Percentiles rank a stretch among this genome's conserved stretches.
Conservation (phyloP, 2,329 filamentous ascomycete species). For the Botrytis byssoidea region DNA sequence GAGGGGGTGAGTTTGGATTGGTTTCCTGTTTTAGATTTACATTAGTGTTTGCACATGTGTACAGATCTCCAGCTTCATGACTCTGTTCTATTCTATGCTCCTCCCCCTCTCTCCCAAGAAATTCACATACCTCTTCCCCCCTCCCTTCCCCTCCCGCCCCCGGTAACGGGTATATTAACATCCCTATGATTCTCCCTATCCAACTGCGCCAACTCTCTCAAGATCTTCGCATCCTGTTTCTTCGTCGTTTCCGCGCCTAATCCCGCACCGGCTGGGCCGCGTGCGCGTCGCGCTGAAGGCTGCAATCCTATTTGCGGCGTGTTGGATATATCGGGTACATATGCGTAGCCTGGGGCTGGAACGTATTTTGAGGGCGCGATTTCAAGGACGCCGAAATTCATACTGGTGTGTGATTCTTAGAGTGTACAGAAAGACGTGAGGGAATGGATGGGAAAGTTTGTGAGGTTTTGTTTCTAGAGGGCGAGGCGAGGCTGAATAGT, state of each 20-base stretch:
- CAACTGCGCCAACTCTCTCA: constrained; percentile 78
- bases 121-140: constrained; percentile 37
- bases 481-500: constrained; percentile 3
- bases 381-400: constrained; percentile 78
- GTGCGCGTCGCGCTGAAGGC: constrained; percentile 62
- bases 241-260: constrained; percentile 62
- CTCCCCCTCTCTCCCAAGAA: not conserved
- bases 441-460: too few species aligned
- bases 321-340: constrained; percentile 70
- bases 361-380: constrained; percentile 68
- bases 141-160: constrained; percentile 45
- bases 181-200: constrained; percentile 78
- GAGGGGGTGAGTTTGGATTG: constrained; percentile 44
- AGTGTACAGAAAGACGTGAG: too few species aligned
- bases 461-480: not conserved
- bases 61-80: not conserved
- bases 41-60: not conserved
- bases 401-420: constrained; percentile 44
- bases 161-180: constrained; percentile 66
- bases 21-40: constrained; percentile 23
- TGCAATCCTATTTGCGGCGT: constrained; percentile 52
- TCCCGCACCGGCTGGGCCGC: constrained; percentile 51
- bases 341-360: constrained; percentile 84
- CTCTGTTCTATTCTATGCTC: too few species aligned
- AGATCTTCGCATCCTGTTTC: constrained; percentile 77